These are phyloP conservation scores for Acer campestre DNA, from an alignment of 345 rosid genomes.

Conservation along the genomic window DNA sequence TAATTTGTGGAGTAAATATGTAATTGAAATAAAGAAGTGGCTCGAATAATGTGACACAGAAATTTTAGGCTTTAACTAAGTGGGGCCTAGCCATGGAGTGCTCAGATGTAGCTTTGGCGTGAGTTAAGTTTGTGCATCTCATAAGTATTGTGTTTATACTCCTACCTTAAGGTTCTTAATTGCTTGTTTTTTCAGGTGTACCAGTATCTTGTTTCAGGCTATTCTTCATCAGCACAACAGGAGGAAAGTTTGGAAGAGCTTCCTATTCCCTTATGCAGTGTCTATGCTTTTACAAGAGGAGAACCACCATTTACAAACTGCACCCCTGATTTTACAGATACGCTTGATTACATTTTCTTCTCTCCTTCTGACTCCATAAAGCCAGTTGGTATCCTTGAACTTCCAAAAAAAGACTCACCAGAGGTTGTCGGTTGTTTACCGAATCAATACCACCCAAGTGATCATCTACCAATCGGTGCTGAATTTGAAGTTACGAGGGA, in stretches of 20 bases:
- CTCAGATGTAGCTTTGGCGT: too few species aligned
- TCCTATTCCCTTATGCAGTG: constrained; percentile 68
- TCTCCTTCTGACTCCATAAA: constrained; percentile 58
- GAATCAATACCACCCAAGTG: constrained; percentile 84
- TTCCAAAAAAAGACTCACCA: constrained; percentile 57
- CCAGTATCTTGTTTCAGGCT: constrained; percentile 68
- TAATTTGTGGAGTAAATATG: background rate
- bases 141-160: background rate
- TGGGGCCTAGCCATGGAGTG: background rate
- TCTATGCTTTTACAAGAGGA: constrained; percentile 64
- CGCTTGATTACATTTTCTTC: constrained; percentile 86
- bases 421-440: constrained; percentile 75
- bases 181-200: constrained; percentile 63
- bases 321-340: constrained; percentile 77
- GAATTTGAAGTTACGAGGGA: constrained; percentile 58
- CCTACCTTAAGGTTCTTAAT: background rate
- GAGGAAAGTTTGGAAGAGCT: constrained; percentile 50
- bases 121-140: background rate
- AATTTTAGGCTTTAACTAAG: background rate
- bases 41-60: background rate
- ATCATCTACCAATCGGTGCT: constrained; percentile 91
- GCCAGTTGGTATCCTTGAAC: constrained; percentile 66
- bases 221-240: constrained; percentile 25
- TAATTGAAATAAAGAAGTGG: background rate
- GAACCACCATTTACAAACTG: constrained; percentile 92